Evolutionary conservation across 352 stramenopile genomes (phyloP).

Genomic region (Pythium aristosporum): DNA sequence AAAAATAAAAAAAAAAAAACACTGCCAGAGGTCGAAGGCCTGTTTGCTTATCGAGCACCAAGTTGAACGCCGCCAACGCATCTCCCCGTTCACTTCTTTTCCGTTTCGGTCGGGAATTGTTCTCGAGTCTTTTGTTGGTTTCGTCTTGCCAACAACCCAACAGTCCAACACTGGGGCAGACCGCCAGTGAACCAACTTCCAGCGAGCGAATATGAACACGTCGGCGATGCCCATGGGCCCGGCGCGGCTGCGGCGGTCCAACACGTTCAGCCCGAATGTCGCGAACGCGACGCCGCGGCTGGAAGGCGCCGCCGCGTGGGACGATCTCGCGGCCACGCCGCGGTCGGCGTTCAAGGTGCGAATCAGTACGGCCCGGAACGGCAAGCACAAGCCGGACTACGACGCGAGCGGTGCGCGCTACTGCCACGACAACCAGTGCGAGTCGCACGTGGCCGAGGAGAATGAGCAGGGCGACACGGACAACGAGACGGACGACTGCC

Average conservation of each 20-base stretch:
- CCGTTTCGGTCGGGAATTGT: too few species aligned
- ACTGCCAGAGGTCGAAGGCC: too few species aligned
- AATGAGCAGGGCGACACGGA: slow-evolving; percentile 6
- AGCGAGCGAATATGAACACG: not conserved
- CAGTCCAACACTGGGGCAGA: too few species aligned
- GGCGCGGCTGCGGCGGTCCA: slow-evolving; percentile 18
- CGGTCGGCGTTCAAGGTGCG: slow-evolving; percentile 8
- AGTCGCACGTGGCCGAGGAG: slow-evolving; percentile 4
- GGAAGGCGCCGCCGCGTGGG: not conserved
- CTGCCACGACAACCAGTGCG: slow-evolving; percentile 6
- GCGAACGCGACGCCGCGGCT: not conserved
- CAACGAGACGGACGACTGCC: slow-evolving; percentile 18
- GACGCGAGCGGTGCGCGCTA: slow-evolving; percentile 22
- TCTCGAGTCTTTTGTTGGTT: too few species aligned
- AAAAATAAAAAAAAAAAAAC: too few species aligned
- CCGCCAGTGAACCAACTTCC: not conserved
- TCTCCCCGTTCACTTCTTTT: too few species aligned
- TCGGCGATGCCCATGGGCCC: not conserved
- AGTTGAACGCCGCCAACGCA: too few species aligned
- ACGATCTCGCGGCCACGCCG: slow-evolving; percentile 1
- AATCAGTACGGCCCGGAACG: not conserved
- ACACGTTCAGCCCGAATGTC: slow-evolving; percentile 15
- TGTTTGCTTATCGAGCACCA: too few species aligned
- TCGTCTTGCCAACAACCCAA: too few species aligned
- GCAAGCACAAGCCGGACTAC: slow-evolving; percentile 12